Conservation (phyloP, 768 basidiomycete species). For the Termitomyces sp. region DNA sequence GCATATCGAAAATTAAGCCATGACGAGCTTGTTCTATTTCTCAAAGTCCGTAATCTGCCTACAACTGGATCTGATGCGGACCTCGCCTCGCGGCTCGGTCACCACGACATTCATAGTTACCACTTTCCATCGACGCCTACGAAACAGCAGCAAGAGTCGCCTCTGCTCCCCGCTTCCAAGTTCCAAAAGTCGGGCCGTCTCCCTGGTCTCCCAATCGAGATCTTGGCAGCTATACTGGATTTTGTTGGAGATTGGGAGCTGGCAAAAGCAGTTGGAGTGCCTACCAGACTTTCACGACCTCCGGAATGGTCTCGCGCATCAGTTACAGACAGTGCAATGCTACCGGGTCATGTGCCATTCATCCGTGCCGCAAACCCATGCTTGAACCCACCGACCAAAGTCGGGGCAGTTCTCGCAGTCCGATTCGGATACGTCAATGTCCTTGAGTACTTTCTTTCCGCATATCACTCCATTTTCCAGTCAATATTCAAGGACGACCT, state of each 20-base stretch:
- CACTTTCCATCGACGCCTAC: slow-evolving; percentile 40
- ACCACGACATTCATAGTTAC: slow-evolving; percentile 72
- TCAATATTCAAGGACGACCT: slow-evolving; percentile 59
- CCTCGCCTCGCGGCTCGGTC: slow-evolving; percentile 65
- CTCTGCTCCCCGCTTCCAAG: slow-evolving; percentile 24
- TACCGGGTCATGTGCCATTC: slow-evolving; percentile 53
- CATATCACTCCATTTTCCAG: slow-evolving; percentile 60
- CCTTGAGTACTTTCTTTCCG: slow-evolving; percentile 66
- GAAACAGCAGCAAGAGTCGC: slow-evolving; percentile 18
- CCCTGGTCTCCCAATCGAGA: slow-evolving; percentile 69
- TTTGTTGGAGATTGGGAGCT: slow-evolving; percentile 84
- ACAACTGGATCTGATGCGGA: slow-evolving; percentile 56
- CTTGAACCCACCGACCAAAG: slow-evolving; percentile 55
- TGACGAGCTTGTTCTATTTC: slow-evolving; percentile 69
- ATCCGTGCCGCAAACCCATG: slow-evolving; percentile 57
- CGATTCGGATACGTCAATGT: slow-evolving; percentile 74
- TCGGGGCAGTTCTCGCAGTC: slow-evolving; percentile 61
- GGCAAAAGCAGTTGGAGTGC: slow-evolving; percentile 67
- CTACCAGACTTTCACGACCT: slow-evolving; percentile 61
- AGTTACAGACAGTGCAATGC: slow-evolving; percentile 63
- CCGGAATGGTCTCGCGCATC: slow-evolving; percentile 70
- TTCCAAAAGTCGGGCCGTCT: slow-evolving; percentile 26
- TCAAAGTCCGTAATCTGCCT: slow-evolving; percentile 66
- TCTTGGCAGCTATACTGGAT: slow-evolving; percentile 73
- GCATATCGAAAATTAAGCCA: slow-evolving; percentile 67